phyloP scores from a whole-genome alignment of 257 asterid genomes.

The Anisodus acutangulus region DNA sequence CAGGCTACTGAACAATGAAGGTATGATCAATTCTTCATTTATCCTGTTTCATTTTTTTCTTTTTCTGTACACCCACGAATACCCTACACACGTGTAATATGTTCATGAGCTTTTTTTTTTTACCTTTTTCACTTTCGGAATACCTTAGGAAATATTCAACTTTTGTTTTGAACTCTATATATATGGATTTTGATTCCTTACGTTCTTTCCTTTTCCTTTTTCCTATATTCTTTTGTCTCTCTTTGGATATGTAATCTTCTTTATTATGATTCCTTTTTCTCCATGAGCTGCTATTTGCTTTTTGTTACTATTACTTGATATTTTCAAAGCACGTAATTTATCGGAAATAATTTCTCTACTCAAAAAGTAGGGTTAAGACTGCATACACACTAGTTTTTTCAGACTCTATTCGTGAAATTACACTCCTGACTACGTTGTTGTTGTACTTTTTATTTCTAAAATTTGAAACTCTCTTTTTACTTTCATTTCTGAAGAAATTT shows the following conservation, averaged over 20 bases:
- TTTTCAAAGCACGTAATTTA: no score
- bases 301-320: not conserved
- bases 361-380: no score
- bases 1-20: not conserved
- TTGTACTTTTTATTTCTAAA: not conserved
- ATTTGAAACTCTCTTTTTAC: not conserved
- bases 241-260: no score
- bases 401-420: no score
- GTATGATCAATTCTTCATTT: not conserved
- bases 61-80: not conserved
- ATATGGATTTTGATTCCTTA: not conserved
- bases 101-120: not conserved
- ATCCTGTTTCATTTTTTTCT: not conserved
- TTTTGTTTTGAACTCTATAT: not conserved
- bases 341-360: no score
- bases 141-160: not conserved
- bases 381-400: no score
- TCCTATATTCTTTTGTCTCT: not conserved
- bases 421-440: no score
- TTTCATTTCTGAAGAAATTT: slow-evolving; percentile 26
- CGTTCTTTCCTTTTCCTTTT: not conserved
- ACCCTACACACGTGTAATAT: not conserved
- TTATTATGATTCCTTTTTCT: not conserved
- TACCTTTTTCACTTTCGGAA: not conserved
- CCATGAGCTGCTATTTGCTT: not conserved